Percentiles rank a stretch among this genome's conserved stretches.
These are phyloP conservation scores for Verticillium isaacii DNA, from an alignment of 2,329 filamentous ascomycete species.

Conservation along the genomic window DNA sequence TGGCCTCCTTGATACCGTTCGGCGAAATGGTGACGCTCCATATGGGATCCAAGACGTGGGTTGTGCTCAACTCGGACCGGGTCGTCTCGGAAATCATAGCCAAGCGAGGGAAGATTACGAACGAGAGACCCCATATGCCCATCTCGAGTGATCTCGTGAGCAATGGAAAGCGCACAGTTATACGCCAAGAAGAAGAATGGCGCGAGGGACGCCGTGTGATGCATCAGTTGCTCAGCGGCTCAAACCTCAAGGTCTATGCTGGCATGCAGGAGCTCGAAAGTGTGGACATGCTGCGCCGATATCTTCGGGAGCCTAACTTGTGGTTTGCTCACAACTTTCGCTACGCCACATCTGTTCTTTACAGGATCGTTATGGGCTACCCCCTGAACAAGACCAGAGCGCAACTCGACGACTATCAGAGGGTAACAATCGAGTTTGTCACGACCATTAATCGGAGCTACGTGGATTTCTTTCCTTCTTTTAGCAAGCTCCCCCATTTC, in stretches of 20 bases:
- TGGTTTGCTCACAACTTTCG: constrained; percentile 35
- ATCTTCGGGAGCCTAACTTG: constrained; percentile 17
- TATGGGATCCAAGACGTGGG: constrained; percentile 31
- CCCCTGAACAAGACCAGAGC: constrained; percentile 17
- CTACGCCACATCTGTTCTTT: constrained; percentile 31
- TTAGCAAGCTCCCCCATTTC: constrained; percentile 21
- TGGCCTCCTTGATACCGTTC: constrained; percentile 9
- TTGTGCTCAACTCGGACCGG: constrained; percentile 35
- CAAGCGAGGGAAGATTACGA: constrained; percentile 25
- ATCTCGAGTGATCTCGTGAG: constrained; percentile 32
- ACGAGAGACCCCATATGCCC: constrained; percentile 16
- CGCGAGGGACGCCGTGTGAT: constrained; percentile 29
- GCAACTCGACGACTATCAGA: constrained; percentile 18
- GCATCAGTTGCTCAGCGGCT: constrained; percentile 30
- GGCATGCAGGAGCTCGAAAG: constrained; percentile 29
- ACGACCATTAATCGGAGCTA: constrained; percentile 25
- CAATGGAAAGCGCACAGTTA: constrained; percentile 22
- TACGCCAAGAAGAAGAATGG: constrained; percentile 28
- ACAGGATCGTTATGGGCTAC: constrained; percentile 28
- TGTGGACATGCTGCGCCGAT: constrained; percentile 24
- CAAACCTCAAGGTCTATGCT: constrained; percentile 24
- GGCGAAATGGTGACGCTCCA: constrained; percentile 22
- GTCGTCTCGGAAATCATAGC: constrained; percentile 31
- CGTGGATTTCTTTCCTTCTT: constrained; percentile 31
- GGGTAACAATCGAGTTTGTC: constrained; percentile 31